These are phyloP conservation scores for Parathielavia hyrcaniae DNA, from an alignment of 495 filamentous ascomycete genomes.

Conservation along the genomic window DNA sequence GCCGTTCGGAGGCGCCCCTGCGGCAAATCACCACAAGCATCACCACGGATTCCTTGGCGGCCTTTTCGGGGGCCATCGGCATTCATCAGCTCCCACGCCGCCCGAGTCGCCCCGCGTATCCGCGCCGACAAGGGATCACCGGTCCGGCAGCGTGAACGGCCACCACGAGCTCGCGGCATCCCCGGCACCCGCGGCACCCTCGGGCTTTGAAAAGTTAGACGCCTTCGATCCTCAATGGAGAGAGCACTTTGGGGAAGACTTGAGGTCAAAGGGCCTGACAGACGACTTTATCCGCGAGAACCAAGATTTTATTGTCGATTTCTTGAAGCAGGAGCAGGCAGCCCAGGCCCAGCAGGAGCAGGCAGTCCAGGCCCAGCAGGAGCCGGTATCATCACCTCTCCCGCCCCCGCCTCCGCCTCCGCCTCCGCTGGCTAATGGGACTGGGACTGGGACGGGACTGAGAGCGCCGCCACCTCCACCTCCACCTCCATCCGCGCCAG, in stretches of 20 bases:
- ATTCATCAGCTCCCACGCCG: conserved; percentile 54
- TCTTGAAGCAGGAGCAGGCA: conserved; percentile 74
- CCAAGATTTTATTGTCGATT: conserved; percentile 89
- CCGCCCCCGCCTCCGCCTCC: conserved; percentile 49
- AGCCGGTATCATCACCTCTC: conserved; percentile 49
- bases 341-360: conserved; percentile 60
- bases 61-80: conserved; percentile 63
- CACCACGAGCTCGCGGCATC: conserved; percentile 22
- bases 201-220: conserved; percentile 64
- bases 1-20: conserved; percentile 60
- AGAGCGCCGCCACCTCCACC: conserved; percentile 60
- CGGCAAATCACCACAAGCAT: conserved; percentile 37
- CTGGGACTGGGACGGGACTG: conserved; percentile 20
- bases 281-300: conserved; percentile 89
- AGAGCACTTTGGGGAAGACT: conserved; percentile 70
- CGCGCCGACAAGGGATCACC: conserved; percentile 47
- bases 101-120: conserved; percentile 48
- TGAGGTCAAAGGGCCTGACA: conserved; percentile 80
- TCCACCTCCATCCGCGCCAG: conserved; percentile 46
- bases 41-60: conserved; percentile 54
- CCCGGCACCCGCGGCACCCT: conserved; percentile 28
- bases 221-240: conserved; percentile 77
- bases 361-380: conserved; percentile 41
- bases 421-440: conserved; percentile 34
- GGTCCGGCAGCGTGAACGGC: conserved; percentile 39